Evolutionary conservation across 352 stramenopile species (phyloP).

Genomic region (Blastocystis sp.): DNA sequence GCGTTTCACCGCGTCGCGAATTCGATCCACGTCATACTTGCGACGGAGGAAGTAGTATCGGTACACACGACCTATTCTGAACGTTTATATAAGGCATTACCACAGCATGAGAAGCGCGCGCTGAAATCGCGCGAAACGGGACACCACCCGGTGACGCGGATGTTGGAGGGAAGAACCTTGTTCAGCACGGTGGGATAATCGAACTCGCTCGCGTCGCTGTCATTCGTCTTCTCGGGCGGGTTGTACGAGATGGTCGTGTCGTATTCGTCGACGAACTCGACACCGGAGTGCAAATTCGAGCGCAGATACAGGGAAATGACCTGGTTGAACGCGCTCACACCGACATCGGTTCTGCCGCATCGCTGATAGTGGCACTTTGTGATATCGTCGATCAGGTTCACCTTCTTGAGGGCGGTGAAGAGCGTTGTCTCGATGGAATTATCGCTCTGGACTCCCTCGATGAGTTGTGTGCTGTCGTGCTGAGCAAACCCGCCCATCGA

Average conservation of each 20-base stretch:
- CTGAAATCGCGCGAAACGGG: constrained; percentile 53
- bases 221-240: not conserved
- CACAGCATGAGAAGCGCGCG: constrained; percentile 65
- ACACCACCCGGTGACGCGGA: constrained; percentile 68
- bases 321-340: constrained; percentile 70
- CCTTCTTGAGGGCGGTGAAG: constrained; percentile 49
- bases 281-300: constrained; percentile 62
- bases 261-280: constrained; percentile 68
- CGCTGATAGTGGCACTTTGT: constrained; percentile 68
- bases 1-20: constrained; percentile 17
- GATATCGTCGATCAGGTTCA: constrained; percentile 71
- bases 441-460: constrained; percentile 46
- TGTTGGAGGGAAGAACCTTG: constrained; percentile 71
- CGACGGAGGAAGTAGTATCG: constrained; percentile 72
- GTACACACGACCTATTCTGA: constrained; percentile 64
- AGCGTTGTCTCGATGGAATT: constrained; percentile 61
- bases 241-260: constrained; percentile 42
- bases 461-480: constrained; percentile 36
- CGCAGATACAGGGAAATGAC: constrained; percentile 71
- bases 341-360: constrained; percentile 59
- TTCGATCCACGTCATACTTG: constrained; percentile 27
- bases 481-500: constrained; percentile 64
- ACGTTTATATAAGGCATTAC: not conserved
- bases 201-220: not conserved
- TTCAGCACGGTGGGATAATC: constrained; percentile 67